Conservation (phyloP, 129 eudicot genomes). For the Chrysanthemum lavandulifolium region DNA sequence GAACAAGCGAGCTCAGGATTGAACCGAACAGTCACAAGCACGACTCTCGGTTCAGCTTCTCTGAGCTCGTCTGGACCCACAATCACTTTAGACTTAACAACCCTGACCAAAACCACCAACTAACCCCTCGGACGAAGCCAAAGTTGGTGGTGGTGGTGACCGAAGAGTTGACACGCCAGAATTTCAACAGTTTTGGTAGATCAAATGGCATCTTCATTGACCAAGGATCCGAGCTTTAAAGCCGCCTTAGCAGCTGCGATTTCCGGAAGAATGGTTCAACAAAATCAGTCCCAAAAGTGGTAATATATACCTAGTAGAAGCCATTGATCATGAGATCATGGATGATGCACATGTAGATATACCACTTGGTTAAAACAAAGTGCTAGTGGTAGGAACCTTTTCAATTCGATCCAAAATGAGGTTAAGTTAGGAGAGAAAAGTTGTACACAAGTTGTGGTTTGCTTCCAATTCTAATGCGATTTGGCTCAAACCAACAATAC, state of each 20-base stretch:
- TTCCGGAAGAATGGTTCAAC: slow-evolving; percentile 77
- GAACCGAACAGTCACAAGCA: slow-evolving; percentile 34
- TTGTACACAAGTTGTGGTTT: slow-evolving; percentile 19
- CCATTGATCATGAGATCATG: slow-evolving; percentile 9
- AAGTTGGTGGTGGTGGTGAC: slow-evolving; percentile 20
- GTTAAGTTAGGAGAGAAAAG: slow-evolving; percentile 19
- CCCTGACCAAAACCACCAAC: slow-evolving; percentile 46
- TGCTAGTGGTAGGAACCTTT: slow-evolving; percentile 28
- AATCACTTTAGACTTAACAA: slow-evolving; percentile 61
- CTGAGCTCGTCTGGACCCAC: slow-evolving; percentile 49
- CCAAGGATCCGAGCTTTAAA: slow-evolving; percentile 85
- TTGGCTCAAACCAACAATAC: slow-evolving; percentile 16
- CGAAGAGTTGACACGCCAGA: slow-evolving; percentile 51
- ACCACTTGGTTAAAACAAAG: slow-evolving; percentile 28
- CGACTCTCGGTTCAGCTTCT: slow-evolving; percentile 42
- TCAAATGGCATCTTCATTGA: slow-evolving; percentile 86
- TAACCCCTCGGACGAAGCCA: slow-evolving; percentile 24
- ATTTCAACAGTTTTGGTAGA: slow-evolving; percentile 75
- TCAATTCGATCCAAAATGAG: slow-evolving; percentile 16
- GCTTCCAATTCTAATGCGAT: slow-evolving; percentile 16
- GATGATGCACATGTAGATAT: slow-evolving; percentile 47
- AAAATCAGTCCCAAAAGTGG: slow-evolving; percentile 52
- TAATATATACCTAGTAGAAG: slow-evolving; percentile 11
- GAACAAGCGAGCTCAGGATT: slow-evolving; percentile 42
- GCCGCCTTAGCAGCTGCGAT: slow-evolving; percentile 93